These are phyloP conservation scores for Bruguiera hainesii DNA, from an alignment of 441 rosid species.

Conservation along the genomic window DNA sequence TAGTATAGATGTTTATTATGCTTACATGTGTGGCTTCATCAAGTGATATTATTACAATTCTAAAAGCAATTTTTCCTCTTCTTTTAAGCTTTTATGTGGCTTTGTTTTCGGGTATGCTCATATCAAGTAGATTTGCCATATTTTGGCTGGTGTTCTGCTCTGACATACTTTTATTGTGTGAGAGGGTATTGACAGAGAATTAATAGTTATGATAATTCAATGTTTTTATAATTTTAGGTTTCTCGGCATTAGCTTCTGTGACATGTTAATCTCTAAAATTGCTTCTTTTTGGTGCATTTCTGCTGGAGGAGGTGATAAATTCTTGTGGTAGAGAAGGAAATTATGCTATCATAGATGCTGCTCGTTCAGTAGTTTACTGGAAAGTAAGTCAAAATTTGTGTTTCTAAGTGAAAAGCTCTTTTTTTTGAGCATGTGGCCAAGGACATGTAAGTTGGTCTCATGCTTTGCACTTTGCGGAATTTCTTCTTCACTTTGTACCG, in stretches of 20 bases:
- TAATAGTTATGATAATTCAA: not conserved
- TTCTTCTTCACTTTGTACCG: not conserved
- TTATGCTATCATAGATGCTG: conserved; percentile 52
- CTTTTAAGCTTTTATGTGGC: no score
- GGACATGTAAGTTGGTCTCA: conserved; percentile 2
- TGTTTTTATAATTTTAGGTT: not conserved
- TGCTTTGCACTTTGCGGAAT: conserved; percentile 1
- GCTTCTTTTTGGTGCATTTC: conserved; percentile 61
- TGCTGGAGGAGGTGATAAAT: conserved; percentile 72
- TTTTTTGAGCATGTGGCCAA: conserved; percentile 3
- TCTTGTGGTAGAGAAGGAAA: conserved; percentile 73
- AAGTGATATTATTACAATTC: no score
- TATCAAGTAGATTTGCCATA: no score
- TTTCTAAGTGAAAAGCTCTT: conserved; percentile 13
- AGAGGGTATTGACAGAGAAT: no score
- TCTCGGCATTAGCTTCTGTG: conserved; percentile 14
- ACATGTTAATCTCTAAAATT: conserved; percentile 11
- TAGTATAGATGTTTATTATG: no score
- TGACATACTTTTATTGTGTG: no score
- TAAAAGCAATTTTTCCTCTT: no score
- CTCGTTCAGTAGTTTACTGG: conserved; percentile 84
- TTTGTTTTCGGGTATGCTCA: no score
- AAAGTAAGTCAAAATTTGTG: conserved; percentile 49
- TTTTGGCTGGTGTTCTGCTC: no score
- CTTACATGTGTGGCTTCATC: no score